phyloP scores from a whole-genome alignment of 192 early-diverging fungal species.

The Coemansia sp. region DNA sequence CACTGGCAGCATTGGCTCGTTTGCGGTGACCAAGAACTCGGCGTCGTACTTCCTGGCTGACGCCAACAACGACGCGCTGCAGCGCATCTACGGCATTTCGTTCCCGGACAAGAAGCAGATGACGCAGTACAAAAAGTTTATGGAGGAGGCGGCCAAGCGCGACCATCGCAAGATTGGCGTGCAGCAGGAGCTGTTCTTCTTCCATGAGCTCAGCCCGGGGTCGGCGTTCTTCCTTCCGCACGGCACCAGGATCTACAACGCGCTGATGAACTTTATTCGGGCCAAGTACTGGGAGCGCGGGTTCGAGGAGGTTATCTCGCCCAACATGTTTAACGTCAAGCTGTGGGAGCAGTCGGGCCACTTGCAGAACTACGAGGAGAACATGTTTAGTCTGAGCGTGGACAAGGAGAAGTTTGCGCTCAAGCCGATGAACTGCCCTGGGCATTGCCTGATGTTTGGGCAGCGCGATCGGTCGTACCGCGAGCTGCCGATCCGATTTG shows the following conservation, averaged over 20 bases:
- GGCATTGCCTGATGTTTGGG: conserved; percentile 97
- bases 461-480: conserved; percentile 93
- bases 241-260: conserved; percentile 96
- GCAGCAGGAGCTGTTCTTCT: conserved; percentile 99
- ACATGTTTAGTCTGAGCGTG: conserved; percentile 95
- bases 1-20: conserved; percentile 93
- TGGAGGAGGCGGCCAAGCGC: conserved; percentile 95
- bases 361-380: conserved; percentile 95
- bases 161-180: conserved; percentile 96
- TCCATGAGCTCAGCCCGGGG: conserved; percentile 94
- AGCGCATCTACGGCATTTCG: conserved; percentile 98
- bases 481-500: conserved; percentile 92
- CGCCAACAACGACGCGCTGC: conserved; percentile 96
- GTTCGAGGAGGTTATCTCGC: conserved; percentile 95
- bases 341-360: conserved; percentile 97
- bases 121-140: conserved; percentile 93
- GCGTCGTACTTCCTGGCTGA: conserved; percentile 98
- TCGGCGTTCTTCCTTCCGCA: conserved; percentile 95
- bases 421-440: conserved; percentile 99
- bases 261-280: conserved; percentile 88
- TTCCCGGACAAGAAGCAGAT: conserved; percentile 99
- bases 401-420: conserved; percentile 98
- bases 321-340: conserved; percentile 99
- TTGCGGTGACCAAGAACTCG: conserved; percentile 96
- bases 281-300: conserved; percentile 89